Evolutionary conservation across 1,139 yeast genomes (phyloP), one percentile per base, ranked within the genome.

Genomic region (Geotrichum carabidarum): DNA sequence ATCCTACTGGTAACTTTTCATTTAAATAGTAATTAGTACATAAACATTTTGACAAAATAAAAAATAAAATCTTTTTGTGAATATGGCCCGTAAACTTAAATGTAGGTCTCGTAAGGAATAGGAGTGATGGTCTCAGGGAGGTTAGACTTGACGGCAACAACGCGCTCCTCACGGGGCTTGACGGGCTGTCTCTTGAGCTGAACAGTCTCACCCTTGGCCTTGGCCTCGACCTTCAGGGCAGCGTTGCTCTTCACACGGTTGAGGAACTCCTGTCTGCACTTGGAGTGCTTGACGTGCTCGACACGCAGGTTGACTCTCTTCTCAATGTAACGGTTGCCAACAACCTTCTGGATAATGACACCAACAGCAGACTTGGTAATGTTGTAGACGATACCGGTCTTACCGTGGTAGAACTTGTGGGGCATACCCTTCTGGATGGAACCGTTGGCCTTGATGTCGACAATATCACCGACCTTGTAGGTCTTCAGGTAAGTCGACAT

Each of bases 351-450:
- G 76, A 93, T 79, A 74, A 93, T 88, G 70, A 93, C 95, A 84
- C 99, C 99, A 67, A 93, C 98, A 64, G 99, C 82, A 63, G 96
- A 80, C 84, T 88, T 93, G 85, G 99, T 93, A 69, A 93, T 94
- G 84, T 93, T 93, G 95, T 84, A 93, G 67, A 93, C 85, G 69
- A 91, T 89, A 85, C 99, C 99, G 68, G 99, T 93, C 86, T 90
- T 93, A 80, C 99, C 99, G 83, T 91, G 97, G 96, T 93, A 93
- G 86, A 83, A 91, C 83, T 93, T 93, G 90, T 89, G 96, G 77
- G 99, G 99, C 97, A 93, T 90, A 87, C 99, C 98, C 85, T 91
- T 90, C 79, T 93, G 98, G 82, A 91, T 83, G 69, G 99, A 83
- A 60, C 96, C 97, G 78, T 93, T 93, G 78, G 95, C 99, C 82